phyloP scores from a whole-genome alignment of 805 yeast species.

The Pichia exigua region DNA sequence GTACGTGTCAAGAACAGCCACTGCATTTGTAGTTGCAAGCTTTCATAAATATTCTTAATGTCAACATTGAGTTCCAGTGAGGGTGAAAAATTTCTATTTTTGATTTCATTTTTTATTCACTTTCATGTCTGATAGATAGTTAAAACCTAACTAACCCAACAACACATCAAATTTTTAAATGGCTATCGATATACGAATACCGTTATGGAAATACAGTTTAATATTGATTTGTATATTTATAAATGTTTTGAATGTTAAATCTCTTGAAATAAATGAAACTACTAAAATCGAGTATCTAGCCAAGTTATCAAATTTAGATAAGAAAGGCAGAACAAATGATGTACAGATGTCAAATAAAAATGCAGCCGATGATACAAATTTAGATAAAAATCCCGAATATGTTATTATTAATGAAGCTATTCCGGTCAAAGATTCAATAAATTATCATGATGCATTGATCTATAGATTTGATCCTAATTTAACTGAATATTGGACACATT shows the following conservation, averaged over 20 bases:
- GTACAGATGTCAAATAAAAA: background rate
- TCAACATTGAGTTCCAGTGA: too few relatives aligned
- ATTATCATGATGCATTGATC: conserved; percentile 3
- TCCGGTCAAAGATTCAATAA: conserved; percentile 10
- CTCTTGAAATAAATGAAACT: background rate
- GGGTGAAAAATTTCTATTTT: too few relatives aligned
- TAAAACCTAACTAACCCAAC: background rate
- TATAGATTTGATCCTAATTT: conserved; percentile 6
- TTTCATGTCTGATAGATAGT: too few relatives aligned
- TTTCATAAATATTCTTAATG: too few relatives aligned
- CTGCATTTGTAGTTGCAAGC: too few relatives aligned
- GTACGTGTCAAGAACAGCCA: too few relatives aligned
- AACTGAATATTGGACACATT: conserved; percentile 13
- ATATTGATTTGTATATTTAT: background rate
- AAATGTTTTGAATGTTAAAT: background rate
- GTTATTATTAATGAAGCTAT: conserved; percentile 6
- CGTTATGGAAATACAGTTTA: background rate
- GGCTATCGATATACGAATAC: background rate
- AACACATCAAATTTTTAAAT: background rate
- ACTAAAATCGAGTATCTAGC: background rate
- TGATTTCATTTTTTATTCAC: too few relatives aligned
- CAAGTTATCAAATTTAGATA: background rate
- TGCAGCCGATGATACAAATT: background rate
- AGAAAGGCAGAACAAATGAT: background rate
- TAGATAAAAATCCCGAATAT: background rate